Evolutionary conservation across 345 rosid species (phyloP).

Genomic region (Bruguiera sexangula): DNA sequence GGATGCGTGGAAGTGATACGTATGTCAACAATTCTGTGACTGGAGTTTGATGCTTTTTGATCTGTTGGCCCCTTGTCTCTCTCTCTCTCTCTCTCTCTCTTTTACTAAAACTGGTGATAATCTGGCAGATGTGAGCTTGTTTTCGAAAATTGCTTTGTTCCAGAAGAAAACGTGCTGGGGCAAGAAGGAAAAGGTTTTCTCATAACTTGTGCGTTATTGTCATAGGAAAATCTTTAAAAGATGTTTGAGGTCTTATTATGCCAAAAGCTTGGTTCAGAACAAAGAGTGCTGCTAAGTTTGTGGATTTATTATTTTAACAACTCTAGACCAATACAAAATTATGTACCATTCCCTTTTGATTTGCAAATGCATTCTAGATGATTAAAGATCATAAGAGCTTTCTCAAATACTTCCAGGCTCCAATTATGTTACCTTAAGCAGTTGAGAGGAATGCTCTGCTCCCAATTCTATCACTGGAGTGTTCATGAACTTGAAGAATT

Average conservation of each 20-base stretch:
- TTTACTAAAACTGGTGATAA: constrained; percentile 27
- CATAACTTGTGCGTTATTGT: constrained; percentile 18
- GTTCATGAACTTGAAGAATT: no score
- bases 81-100: constrained; percentile 13
- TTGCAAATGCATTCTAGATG: no score
- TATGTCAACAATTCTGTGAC: constrained; percentile 33
- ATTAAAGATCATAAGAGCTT: not conserved
- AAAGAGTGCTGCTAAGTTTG: not conserved
- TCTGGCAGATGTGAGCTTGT: constrained; percentile 90
- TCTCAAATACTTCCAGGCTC: not conserved
- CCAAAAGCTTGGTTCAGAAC: not conserved
- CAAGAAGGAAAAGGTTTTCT: constrained; percentile 80
- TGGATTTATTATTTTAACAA: not conserved
- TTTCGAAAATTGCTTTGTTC: constrained; percentile 86
- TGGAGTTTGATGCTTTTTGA: constrained; percentile 17
- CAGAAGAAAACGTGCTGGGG: constrained; percentile 83
- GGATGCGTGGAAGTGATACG: constrained; percentile 99
- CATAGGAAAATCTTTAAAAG: not conserved
- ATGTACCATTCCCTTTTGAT: no score
- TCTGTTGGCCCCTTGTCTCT: constrained; percentile 9
- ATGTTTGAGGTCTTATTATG: not conserved
- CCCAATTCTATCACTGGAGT: no score
- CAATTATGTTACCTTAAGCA: not conserved
- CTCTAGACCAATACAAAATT: not conserved
- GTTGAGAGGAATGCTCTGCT: no score